Base-by-base conservation (phyloP, 345 rosid genomes). In the Rhodomyrtus tomentosa region DNA sequence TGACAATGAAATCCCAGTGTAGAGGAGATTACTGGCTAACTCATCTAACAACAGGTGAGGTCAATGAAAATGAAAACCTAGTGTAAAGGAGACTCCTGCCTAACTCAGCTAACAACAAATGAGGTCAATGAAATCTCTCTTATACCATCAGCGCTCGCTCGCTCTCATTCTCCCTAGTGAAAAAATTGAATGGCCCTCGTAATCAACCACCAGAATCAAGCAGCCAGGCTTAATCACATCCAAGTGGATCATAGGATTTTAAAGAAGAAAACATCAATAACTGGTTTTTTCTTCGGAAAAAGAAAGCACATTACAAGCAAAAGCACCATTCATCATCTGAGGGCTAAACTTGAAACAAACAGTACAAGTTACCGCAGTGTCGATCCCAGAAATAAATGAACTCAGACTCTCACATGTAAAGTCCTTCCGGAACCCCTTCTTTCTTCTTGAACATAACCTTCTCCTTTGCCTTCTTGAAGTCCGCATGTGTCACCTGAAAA, bases 361-460 rank as follows among this genome's bases (percentile, higher is more conserved):
- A 36, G 42, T 18, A 51, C 27, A 81, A 38, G 15, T 53, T 50
- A 53, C 42, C 10, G 52, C 38, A 1, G 12, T 38, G 25, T 68
- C 45, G 24, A 21, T 82, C 74, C 84, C n/a, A 32, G 50, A 82
- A 56, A 55, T 22, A 29, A 42, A 40, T 50, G 53, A 80, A 73
- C 36, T 55, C 38, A 48, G 51, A 27, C 40, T 80, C 81, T 93
- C 91, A 96, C 98, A 98, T 93, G 85, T 96, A 98, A 53, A 98
- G 96, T 56, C 99, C 99, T 91, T 98, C 99, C 7, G 99, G 99
- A 36, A 98, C 98, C 72, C 99, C 99, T 91, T n/a, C n/a, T n/a
- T 96, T 96, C 97, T 96, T 98, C 93, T 98, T 98, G 93, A 91
- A 95, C 99, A 96, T 98, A 86, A 98, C 99, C 94, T 95, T 98